These are phyloP conservation scores for Coemansia furcata DNA, from an alignment of 192 early-diverging fungal genomes.

Conservation along the genomic window DNA sequence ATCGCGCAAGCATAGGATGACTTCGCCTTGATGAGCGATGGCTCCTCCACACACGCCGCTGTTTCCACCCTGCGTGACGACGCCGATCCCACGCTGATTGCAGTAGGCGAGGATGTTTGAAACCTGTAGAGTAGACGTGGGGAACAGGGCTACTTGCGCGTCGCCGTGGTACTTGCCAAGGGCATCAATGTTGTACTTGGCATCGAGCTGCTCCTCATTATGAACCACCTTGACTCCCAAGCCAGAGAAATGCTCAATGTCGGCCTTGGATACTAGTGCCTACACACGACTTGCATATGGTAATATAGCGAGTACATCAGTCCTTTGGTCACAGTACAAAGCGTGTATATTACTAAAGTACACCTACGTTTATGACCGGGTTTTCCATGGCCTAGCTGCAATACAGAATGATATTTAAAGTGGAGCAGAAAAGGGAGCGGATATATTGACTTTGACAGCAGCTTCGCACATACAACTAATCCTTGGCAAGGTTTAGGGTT, in stretches of 20 bases:
- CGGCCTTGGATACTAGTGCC: slow-evolving; percentile 19
- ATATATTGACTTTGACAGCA: neutral
- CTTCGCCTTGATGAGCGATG: slow-evolving; percentile 89
- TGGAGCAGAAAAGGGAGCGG: neutral
- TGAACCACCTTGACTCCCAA: slow-evolving; percentile 22
- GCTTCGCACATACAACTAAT: too few relatives aligned
- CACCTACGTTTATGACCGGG: neutral
- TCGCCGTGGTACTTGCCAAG: slow-evolving; percentile 90
- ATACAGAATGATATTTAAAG: neutral
- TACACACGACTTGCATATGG: neutral
- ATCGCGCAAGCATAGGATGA: slow-evolving; percentile 70
- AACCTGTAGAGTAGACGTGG: slow-evolving; percentile 81
- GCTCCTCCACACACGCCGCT: slow-evolving; percentile 93
- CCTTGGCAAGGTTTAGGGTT: neutral
- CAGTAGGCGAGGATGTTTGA: slow-evolving; percentile 83
- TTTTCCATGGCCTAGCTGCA: neutral
- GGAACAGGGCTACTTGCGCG: slow-evolving; percentile 73
- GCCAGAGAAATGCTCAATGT: slow-evolving; percentile 32
- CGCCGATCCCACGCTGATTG: slow-evolving; percentile 73
- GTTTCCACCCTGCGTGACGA: slow-evolving; percentile 97
- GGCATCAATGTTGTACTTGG: slow-evolving; percentile 70
- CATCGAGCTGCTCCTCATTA: slow-evolving; percentile 12
- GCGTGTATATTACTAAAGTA: neutral
- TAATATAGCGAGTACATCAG: neutral
- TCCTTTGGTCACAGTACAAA: neutral